Evolutionary conservation across 805 yeast genomes (phyloP).

Genomic region (Candida broadrunensis): DNA sequence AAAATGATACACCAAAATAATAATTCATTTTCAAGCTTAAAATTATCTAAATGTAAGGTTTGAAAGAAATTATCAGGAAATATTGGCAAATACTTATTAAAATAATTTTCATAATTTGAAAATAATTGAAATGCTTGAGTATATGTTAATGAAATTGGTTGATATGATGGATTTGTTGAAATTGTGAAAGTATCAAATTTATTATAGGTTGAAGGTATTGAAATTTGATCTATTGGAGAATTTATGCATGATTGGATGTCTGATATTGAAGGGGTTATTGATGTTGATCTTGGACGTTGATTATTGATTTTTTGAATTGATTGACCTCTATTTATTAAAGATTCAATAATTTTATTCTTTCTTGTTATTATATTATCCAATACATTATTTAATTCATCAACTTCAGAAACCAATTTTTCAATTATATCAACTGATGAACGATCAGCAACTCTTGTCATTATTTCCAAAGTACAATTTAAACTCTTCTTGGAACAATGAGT

Average conservation of each 20-base stretch:
- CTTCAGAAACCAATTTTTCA: slow-evolving; percentile 24
- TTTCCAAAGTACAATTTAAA: slow-evolving; percentile 51
- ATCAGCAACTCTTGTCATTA: slow-evolving; percentile 44
- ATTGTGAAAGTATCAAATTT: slow-evolving; percentile 3
- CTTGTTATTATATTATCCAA: slow-evolving; percentile 22
- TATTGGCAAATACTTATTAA: slow-evolving; percentile 31
- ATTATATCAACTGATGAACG: slow-evolving; percentile 31
- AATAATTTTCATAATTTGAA: slow-evolving; percentile 22
- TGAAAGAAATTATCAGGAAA: slow-evolving; percentile 22
- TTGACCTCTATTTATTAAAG: slow-evolving; percentile 10
- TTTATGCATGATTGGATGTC: slow-evolving; percentile 21
- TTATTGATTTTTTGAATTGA: slow-evolving; percentile 1
- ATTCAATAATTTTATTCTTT: slow-evolving; percentile 10
- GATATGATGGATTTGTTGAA: slow-evolving; percentile 1
- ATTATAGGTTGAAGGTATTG: neutral
- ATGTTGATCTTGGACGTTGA: neutral
- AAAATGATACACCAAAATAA: slow-evolving; percentile 41
- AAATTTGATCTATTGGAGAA: slow-evolving; percentile 8
- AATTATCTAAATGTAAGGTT: slow-evolving; percentile 8
- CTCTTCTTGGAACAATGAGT: slow-evolving; percentile 53
- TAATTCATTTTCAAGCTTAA: slow-evolving; percentile 27
- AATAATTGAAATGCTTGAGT: slow-evolving; percentile 11
- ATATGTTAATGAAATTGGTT: slow-evolving; percentile 10
- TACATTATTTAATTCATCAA: slow-evolving; percentile 16
- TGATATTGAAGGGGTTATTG: slow-evolving; percentile 16